Evolutionary conservation across 148 eudicot genomes (phyloP), one percentile per base, ranked within the genome.

Genomic region (Cornus suecica): DNA sequence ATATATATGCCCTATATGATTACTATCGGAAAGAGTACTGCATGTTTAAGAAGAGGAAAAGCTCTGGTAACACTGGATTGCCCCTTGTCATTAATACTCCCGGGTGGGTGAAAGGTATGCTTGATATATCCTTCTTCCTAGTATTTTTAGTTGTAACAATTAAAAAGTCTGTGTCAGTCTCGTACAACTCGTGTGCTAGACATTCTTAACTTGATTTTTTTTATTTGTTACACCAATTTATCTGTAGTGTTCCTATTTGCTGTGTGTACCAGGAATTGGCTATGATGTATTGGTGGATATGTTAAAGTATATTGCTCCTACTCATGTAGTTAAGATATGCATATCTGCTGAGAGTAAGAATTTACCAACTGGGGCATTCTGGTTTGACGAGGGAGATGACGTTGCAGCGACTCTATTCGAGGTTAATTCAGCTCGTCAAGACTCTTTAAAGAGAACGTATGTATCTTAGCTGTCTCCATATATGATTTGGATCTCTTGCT

Each of bases 21-120:
- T 76, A 83, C 65, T 95, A 92, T 78, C 79, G 48, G 70, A 86
- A 87, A 80, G 78, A 81, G 66, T 85, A 73, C 75, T 74, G 66
- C 61, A 61, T 45, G 24, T 27, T 74, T 71, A 69, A 81, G 60
- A 80, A 80, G 74, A 81, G 78, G 30, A 85, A 68, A 76, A 78
- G 60, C 79, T 73, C 83, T 54, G 77, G 73, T 28, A 66, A 74
- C 74, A 63, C 75, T 65, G 87, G 74, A 73, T 65, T 90, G 80
- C 99, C 99, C 37, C 90, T 95, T 66, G 87, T 95, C 78, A 82
- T 92, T 61, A 92, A 95, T 76, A 95, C 97, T 54, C 85, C 94
- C 54, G 99, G 97, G 63, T 95, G 97, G 97, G 97, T 91, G 25
- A 95, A 95, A 92, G 99, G 99, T 89, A 74, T 62, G 69, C 72